These are phyloP conservation scores for Fusarium succisae DNA, from an alignment of 2,329 filamentous ascomycete genomes.

Conservation along the genomic window DNA sequence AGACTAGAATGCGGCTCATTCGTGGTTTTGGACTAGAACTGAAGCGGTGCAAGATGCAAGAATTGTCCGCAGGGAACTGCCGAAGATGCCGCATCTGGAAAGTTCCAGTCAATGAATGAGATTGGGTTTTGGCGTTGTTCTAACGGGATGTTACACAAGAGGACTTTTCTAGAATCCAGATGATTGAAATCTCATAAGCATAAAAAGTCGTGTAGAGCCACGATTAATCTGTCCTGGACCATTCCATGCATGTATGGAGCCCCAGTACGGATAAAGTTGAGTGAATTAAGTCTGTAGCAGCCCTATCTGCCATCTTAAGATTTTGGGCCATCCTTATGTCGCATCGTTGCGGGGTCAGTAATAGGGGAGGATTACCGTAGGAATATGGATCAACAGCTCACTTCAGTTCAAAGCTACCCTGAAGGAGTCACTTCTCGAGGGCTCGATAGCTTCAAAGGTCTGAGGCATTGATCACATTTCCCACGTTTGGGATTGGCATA, in stretches of 20 bases:
- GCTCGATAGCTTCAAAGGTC: not conserved
- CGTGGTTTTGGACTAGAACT: not conserved
- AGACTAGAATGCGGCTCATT: not conserved
- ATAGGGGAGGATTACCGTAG: no score
- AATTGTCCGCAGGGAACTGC: not conserved
- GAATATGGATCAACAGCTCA: no score
- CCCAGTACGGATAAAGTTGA: no score
- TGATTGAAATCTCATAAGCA: not conserved
- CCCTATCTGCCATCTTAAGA: not conserved
- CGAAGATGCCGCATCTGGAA: slow-evolving; percentile 1
- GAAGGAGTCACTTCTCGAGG: not conserved
- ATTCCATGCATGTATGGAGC: no score
- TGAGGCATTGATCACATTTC: not conserved
- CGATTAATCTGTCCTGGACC: not conserved
- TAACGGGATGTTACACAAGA: not conserved
- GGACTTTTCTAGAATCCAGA: not conserved
- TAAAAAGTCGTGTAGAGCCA: no score
- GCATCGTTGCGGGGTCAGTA: no score
- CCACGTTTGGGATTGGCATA: no score
- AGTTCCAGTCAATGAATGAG: not conserved
- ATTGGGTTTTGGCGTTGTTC: not conserved
- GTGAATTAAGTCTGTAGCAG: not conserved
- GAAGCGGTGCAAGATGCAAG: not conserved
- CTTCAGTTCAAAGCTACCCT: not conserved
- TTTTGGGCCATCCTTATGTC: not conserved